Conservation (phyloP, 441 rosid species). For the Erodium trifolium region DNA sequence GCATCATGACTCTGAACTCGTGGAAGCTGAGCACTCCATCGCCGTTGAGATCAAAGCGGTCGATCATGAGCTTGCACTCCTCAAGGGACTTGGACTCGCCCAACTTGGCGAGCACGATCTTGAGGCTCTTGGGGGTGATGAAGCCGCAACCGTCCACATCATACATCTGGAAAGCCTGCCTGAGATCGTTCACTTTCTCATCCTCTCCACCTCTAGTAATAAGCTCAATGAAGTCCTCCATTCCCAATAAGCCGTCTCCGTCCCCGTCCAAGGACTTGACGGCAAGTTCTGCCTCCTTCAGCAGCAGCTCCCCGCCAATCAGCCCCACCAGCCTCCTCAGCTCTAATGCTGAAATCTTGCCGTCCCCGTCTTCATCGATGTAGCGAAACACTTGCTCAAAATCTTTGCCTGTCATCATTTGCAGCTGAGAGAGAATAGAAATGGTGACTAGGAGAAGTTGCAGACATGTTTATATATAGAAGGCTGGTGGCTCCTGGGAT, state of each 20-base stretch:
- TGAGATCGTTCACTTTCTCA: constrained; percentile 49
- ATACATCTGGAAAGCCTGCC: constrained; percentile 57
- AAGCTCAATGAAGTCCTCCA: constrained; percentile 51
- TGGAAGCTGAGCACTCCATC: constrained; percentile 75
- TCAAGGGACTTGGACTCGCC: constrained; percentile 20
- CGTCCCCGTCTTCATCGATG: not conserved
- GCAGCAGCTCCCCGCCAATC: not conserved
- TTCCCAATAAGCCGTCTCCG: constrained; percentile 43
- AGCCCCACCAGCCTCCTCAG: not conserved
- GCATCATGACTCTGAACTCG: constrained; percentile 66
- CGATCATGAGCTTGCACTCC: constrained; percentile 55
- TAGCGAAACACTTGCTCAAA: not conserved
- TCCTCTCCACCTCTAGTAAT: constrained; percentile 51
- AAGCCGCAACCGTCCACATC: constrained; percentile 41
- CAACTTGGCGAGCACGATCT: not conserved
- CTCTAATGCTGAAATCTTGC: not conserved
- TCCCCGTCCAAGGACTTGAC: constrained; percentile 29
- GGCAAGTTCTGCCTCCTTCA: constrained; percentile 21
- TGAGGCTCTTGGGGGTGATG: constrained; percentile 24
- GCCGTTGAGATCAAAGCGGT: constrained; percentile 48
- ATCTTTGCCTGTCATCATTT: not conserved
- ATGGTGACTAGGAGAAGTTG: not conserved
- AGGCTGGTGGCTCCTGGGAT: not conserved
- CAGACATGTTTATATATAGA: not conserved
- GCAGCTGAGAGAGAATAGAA: not conserved